Base-by-base conservation (phyloP, 176 grass and related monocot species). In the Carex myosuroides region DNA sequence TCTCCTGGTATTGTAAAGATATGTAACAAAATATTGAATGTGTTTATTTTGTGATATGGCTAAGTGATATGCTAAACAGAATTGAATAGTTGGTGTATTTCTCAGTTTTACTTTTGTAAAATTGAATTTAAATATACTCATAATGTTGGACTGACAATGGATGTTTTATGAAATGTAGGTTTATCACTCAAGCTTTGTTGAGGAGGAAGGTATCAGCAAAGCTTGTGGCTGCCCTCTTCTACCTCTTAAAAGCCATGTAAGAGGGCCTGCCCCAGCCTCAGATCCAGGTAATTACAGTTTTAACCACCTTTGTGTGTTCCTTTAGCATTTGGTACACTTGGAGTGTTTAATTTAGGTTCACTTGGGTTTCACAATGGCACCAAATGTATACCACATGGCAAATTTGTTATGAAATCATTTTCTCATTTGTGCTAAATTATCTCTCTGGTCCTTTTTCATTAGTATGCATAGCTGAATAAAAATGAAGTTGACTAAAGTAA, bases 211-310 rank as follows among this genome's bases (percentile, higher is more conserved):
- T 26, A 89, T 91, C 42, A 87, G 26, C 24, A 95, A 95, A 90
- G 89, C 92, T 84, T 98, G 95, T 7, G 89, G 92, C 16, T 98
- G 95, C 60, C 95, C 95, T 72, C 90, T 98, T 81, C 92, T 98
- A 84, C 89, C 92, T 57, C 84, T 98, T 22, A 95, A 98, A 94
- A 95, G 87, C 70, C 95, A 98, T 88, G 92, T 95, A 70, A 98
- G 85, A 69, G 95, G 95, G 14, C 95, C 95, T 81, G 95, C 95
- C 8, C 95, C 91, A 62, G 75, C 87, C 39, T 90, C 89, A 5
- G 91, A 98, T 86, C 88, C 88, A 92, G 92, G 95, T 94, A 63
- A 67, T 32, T 44, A 22, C 46, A 75, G 54, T 54, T 5, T 30
- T 12, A 76, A 76, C 72, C 50, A 29, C 24, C 72, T 55, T 53